Evolutionary conservation across 805 yeast species (phyloP).

Genomic region (Tetrapisispora nanseiensis): DNA sequence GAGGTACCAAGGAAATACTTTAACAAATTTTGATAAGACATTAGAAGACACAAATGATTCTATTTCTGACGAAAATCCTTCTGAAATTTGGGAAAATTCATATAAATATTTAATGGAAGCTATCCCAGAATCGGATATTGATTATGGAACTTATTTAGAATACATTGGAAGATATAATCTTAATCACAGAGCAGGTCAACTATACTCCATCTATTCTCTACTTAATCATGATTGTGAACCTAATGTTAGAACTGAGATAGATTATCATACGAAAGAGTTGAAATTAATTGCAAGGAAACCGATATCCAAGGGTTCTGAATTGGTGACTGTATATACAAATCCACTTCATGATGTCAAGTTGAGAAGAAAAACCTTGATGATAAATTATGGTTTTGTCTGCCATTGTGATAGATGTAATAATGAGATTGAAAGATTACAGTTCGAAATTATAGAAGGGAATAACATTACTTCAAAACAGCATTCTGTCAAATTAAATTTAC

Average conservation of each 20-base stretch:
- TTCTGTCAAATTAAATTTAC: background rate
- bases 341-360: slow-evolving; percentile 52
- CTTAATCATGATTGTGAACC: slow-evolving; percentile 73
- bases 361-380: slow-evolving; percentile 54
- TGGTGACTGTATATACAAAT: slow-evolving; percentile 60
- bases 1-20: slow-evolving; percentile 49
- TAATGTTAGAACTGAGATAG: slow-evolving; percentile 45
- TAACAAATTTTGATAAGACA: slow-evolving; percentile 34
- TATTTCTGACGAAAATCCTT: slow-evolving; percentile 8
- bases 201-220: slow-evolving; percentile 56
- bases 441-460: background rate
- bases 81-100: slow-evolving; percentile 48
- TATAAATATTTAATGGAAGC: slow-evolving; percentile 39
- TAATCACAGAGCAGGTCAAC: slow-evolving; percentile 56
- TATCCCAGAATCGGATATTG: slow-evolving; percentile 32
- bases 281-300: slow-evolving; percentile 50
- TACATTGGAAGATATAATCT: slow-evolving; percentile 67
- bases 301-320: slow-evolving; percentile 56
- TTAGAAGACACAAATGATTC: slow-evolving; percentile 29
- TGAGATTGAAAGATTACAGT: slow-evolving; percentile 30
- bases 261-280: slow-evolving; percentile 39
- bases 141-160: slow-evolving; percentile 46
- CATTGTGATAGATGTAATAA: slow-evolving; percentile 53
- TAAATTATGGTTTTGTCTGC: slow-evolving; percentile 76
- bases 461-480: background rate